Evolutionary conservation across 2,329 filamentous ascomycete genomes (phyloP).

Genomic region (Aspergillus hortae): DNA sequence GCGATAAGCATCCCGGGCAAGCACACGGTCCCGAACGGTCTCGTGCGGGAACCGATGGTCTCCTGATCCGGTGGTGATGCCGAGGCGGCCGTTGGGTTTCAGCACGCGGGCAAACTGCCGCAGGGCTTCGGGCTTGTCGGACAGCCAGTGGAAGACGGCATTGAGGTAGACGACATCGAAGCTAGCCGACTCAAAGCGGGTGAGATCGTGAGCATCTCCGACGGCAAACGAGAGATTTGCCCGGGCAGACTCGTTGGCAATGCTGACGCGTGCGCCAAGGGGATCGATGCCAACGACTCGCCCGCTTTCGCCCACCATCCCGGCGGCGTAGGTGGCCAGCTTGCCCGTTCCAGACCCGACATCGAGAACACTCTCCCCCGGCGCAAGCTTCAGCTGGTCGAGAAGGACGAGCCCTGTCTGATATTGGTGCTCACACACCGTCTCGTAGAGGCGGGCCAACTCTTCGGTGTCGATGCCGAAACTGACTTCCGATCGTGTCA

Average conservation of each 20-base stretch:
- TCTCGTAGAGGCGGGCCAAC: not conserved
- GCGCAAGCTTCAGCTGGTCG: not conserved
- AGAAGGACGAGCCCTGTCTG: not conserved
- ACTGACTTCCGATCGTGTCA: not conserved
- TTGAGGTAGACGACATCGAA: constrained; percentile 1
- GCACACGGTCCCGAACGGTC: not conserved
- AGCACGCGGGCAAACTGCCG: not conserved
- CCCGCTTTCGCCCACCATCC: not conserved
- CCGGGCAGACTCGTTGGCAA: not conserved
- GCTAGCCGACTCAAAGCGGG: not conserved
- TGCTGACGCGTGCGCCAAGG: not conserved
- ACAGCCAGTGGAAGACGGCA: not conserved
- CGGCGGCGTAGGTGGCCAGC: not conserved
- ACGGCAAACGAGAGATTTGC: not conserved
- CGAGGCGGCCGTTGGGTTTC: not conserved
- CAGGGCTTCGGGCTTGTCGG: not conserved
- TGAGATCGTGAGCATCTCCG: not conserved
- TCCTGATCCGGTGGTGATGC: not conserved
- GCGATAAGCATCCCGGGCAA: not conserved
- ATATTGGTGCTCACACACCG: not conserved
- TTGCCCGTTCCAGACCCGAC: not conserved
- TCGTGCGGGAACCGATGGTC: not conserved
- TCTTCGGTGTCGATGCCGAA: not conserved
- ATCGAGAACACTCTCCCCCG: not conserved
- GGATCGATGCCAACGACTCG: not conserved